Evolutionary conservation across 352 stramenopile species (phyloP).

Genomic region (Globisporangium mamillatum): DNA sequence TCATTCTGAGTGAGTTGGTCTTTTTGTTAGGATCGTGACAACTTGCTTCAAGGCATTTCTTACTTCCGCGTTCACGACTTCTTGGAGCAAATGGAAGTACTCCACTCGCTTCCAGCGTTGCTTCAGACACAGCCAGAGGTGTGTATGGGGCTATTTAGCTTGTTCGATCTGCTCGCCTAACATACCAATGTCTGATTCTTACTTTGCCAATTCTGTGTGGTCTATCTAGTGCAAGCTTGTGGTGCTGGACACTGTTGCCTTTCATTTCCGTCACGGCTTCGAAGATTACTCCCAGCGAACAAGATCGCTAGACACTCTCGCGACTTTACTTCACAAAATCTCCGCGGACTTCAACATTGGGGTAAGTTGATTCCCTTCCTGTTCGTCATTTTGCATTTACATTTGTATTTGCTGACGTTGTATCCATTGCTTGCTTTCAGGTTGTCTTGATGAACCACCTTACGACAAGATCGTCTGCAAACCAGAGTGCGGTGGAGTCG

Average conservation of each 20-base stretch:
- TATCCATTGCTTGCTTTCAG: constrained; percentile 18
- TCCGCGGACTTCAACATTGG: constrained; percentile 51
- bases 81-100: constrained; percentile 86
- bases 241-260: constrained; percentile 92
- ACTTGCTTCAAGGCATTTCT: constrained; percentile 73
- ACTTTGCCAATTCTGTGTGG: neutral
- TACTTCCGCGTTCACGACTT: constrained; percentile 87
- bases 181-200: neutral
- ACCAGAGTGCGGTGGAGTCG: constrained; percentile 16
- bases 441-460: constrained; percentile 72
- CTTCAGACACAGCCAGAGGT: constrained; percentile 43
- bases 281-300: constrained; percentile 67
- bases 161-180: too few species aligned
- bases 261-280: constrained; percentile 91
- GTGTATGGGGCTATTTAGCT: constrained; percentile 17
- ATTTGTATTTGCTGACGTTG: neutral
- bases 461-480: constrained; percentile 43
- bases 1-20: neutral
- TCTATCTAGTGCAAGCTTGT: constrained; percentile 74
- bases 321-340: constrained; percentile 62
- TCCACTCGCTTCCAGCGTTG: constrained; percentile 68
- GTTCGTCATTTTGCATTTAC: neutral
- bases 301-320: constrained; percentile 68
- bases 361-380: constrained; percentile 22
- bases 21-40: constrained; percentile 52